These are phyloP conservation scores for Cytospora piceicola DNA, from an alignment of 2,329 filamentous ascomycete species.

Conservation along the genomic window DNA sequence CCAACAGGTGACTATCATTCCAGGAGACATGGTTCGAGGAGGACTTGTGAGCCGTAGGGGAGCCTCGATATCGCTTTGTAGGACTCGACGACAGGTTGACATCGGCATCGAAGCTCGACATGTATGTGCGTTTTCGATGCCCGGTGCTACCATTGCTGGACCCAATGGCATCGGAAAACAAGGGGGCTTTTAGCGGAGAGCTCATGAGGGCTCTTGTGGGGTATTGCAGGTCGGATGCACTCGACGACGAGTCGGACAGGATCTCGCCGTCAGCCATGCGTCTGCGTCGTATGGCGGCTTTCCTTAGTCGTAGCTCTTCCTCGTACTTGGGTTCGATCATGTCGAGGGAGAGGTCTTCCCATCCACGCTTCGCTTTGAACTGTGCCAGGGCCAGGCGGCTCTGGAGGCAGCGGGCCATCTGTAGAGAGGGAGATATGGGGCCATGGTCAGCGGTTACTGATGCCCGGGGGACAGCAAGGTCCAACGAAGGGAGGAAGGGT, in stretches of 20 bases:
- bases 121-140: slow-evolving; percentile 67
- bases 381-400: slow-evolving; percentile 93
- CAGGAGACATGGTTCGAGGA: slow-evolving; percentile 64
- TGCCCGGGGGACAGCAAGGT: slow-evolving; percentile 20
- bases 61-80: slow-evolving; percentile 71
- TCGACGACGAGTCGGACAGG: slow-evolving; percentile 85
- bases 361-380: slow-evolving; percentile 96
- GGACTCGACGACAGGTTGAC: slow-evolving; percentile 57
- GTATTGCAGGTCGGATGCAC: slow-evolving; percentile 76
- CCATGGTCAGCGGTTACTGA: slow-evolving; percentile 28
- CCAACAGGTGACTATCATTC: slow-evolving; percentile 76
- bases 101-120: slow-evolving; percentile 59
- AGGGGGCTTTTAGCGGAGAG: slow-evolving; percentile 78
- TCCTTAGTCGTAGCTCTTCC: slow-evolving; percentile 61
- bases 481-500: slow-evolving; percentile 13
- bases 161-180: slow-evolving; percentile 82
- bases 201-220: slow-evolving; percentile 73
- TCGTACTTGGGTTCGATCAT: slow-evolving; percentile 84
- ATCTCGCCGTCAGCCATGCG: slow-evolving; percentile 72
- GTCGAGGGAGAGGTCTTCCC: slow-evolving; percentile 87
- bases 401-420: slow-evolving; percentile 94
- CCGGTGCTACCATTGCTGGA: slow-evolving; percentile 70
- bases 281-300: slow-evolving; percentile 58
- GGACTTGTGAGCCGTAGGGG: slow-evolving; percentile 64
- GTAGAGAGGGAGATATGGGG: slow-evolving; percentile 31